Conservation (phyloP, 2,329 filamentous ascomycete species). For the Biscogniauxia mediterranea region DNA sequence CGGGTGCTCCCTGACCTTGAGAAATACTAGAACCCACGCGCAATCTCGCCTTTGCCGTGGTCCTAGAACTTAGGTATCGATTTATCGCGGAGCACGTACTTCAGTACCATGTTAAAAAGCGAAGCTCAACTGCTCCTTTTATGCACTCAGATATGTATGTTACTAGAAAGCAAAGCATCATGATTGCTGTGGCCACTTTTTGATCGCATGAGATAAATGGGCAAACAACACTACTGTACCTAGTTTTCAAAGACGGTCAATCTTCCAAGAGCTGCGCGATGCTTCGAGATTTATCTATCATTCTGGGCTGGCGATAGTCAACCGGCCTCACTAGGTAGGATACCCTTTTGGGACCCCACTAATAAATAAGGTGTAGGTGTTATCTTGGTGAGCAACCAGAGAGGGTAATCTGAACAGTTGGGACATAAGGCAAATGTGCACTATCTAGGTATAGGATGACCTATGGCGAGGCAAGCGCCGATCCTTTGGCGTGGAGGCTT, state of each 20-base stretch:
- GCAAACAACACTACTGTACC: not conserved
- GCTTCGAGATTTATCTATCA: not conserved
- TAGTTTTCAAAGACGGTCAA: not conserved
- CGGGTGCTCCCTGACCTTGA: not conserved
- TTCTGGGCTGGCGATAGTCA: not conserved
- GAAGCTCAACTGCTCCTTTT: not conserved
- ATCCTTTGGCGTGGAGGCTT: slow-evolving; percentile 4
- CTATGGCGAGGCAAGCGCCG: slow-evolving; percentile 1
- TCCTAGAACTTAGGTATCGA: not conserved
- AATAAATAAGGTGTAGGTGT: not conserved
- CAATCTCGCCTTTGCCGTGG: not conserved
- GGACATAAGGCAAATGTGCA: not conserved
- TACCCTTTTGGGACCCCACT: not conserved
- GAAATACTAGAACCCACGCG: not conserved
- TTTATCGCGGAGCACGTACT: not conserved
- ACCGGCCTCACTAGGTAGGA: not conserved
- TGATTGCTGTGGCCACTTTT: not conserved
- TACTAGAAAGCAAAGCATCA: not conserved
- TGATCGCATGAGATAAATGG: not conserved
- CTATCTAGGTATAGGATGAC: not conserved
- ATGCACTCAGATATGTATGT: not conserved
- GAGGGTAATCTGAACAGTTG: not conserved
- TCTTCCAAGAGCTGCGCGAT: not conserved
- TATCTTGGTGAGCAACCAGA: not conserved
- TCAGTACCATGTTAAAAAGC: not conserved